These are phyloP conservation scores for Musa balbisiana DNA, from an alignment of 202 grass and related monocot genomes.

Conservation along the genomic window DNA sequence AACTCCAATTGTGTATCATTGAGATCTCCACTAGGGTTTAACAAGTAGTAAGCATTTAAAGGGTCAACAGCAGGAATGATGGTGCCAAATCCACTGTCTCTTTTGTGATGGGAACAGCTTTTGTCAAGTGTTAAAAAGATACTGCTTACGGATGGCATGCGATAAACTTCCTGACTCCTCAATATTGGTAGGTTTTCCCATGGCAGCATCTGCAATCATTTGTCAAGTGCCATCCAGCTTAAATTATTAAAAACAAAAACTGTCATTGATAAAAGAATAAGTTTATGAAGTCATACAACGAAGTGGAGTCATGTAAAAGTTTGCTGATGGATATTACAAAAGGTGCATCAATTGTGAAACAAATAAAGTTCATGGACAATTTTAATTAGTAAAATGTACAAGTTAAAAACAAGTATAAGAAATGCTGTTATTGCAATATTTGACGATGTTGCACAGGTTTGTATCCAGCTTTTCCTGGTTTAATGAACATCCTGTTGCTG, in stretches of 20 bases:
- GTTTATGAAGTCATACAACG: not conserved
- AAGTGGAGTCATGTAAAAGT: not conserved
- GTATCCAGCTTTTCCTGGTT: not conserved
- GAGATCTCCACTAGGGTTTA: conserved; percentile 83
- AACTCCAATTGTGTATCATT: conserved; percentile 64
- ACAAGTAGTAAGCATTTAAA: conserved; percentile 59
- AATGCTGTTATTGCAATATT: not conserved
- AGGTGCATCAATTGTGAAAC: not conserved
- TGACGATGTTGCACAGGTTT: not conserved
- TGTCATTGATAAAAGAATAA: not conserved
- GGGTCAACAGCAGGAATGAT: conserved; percentile 61
- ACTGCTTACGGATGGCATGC: conserved; percentile 72
- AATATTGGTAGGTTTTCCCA: conserved; percentile 79
- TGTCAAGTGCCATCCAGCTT: not conserved
- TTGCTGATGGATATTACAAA: not conserved
- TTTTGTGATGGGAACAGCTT: conserved; percentile 32
- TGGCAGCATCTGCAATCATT: conserved; percentile 79
- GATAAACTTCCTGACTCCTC: conserved; percentile 84
- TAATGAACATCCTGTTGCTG: too few species aligned
- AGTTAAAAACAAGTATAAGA: too few species aligned
- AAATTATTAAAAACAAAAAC: not conserved
- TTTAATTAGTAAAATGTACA: too few species aligned
- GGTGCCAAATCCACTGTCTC: conserved; percentile 17
- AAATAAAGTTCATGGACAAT: not conserved
- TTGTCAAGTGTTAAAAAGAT: conserved; percentile 46